These are phyloP conservation scores for Lagenidium giganteum DNA, from an alignment of 352 stramenopile genomes.

Conservation along the genomic window DNA sequence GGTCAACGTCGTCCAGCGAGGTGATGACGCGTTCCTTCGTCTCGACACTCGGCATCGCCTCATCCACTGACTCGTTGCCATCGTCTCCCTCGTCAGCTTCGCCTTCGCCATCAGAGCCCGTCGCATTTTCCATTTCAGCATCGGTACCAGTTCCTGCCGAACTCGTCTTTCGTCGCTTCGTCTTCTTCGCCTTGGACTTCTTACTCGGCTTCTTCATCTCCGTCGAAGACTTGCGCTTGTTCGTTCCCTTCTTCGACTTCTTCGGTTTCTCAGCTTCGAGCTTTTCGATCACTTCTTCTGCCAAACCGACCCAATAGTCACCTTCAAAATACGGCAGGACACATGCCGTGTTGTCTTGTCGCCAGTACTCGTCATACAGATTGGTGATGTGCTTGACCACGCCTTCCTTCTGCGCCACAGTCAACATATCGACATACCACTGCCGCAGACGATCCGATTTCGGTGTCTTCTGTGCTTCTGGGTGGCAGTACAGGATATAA, in stretches of 20 bases:
- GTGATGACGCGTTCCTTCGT: constrained; percentile 24
- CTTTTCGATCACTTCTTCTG: constrained; percentile 87
- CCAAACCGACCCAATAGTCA: constrained; percentile 85
- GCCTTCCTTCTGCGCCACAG: constrained; percentile 81
- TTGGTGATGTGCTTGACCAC: constrained; percentile 94
- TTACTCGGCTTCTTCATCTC: constrained; percentile 66
- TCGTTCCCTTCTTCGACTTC: constrained; percentile 43
- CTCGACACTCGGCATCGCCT: constrained; percentile 4
- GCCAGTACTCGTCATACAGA: constrained; percentile 96
- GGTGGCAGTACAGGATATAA: constrained; percentile 99
- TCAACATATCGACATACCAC: constrained; percentile 93
- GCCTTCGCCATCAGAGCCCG: constrained; percentile 30
- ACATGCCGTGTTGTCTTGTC: constrained; percentile 79
- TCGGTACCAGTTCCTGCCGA: constrained; percentile 2
- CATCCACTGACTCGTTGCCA: constrained; percentile 3
- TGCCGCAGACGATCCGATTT: constrained; percentile 97
- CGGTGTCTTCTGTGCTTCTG: constrained; percentile 98
- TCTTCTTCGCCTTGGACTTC: constrained; percentile 79
- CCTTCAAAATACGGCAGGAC: constrained; percentile 83
- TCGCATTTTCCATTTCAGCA: constrained; percentile 19
- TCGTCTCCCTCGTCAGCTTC: constrained; percentile 30
- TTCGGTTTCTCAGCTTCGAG: constrained; percentile 84
- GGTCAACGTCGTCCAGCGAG: constrained; percentile 59
- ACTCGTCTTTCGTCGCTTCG: constrained; percentile 39
- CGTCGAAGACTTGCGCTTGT: constrained; percentile 59